Base-by-base conservation (phyloP, 805 yeast genomes). In the Kodamaea kakaduensis region DNA sequence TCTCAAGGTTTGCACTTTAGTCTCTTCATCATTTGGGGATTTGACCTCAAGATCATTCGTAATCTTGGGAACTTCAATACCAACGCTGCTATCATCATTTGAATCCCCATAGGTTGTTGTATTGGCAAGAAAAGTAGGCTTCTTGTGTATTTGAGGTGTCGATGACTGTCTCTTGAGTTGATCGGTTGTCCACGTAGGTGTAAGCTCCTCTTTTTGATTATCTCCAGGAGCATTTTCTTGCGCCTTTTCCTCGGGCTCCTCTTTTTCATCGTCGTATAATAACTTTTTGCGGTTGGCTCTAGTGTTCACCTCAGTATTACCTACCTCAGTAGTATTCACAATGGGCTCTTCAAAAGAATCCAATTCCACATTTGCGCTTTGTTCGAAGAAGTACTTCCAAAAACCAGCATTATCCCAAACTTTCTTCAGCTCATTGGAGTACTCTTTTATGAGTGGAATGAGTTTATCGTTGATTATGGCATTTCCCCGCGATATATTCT, bases 361-460 rank as follows among this genome's bases (percentile, higher is more conserved):
- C 22, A 82, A 56, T 42, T 78, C 75, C 16, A 81, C 83, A 48
- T 77, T 74, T 2, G 87, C 88, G 18, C 85, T 73, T 31, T 78
- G 73, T 51, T 87, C 95, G 47, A 86, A 75, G 58, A 87, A 81
- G 20, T 73, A 72, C 51, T 84, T 84, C 81, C 94, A 80, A 58
- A 85, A 84, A 37, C 73, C 72, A 5, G 77, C 78, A 37, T 80
- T 80, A 19, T 68, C 60, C 81, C 87, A 78, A 3, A 84, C 76
- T 20, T 73, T 66, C 26, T 67, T 72, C 9, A 86, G 76, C 25
- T 74, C 73, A 9, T 52, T 49, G 13, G 81, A 75, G 50, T 84
- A 85, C 29, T 68, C 64, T 43, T 75, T 71, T 15, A 87, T 71
- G 9, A 75, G 66, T 2, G 95, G 95, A 20, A 84, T 66, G 19